Conservation (phyloP, 2,329 filamentous ascomycete species). For the Fusarium sp. region DNA sequence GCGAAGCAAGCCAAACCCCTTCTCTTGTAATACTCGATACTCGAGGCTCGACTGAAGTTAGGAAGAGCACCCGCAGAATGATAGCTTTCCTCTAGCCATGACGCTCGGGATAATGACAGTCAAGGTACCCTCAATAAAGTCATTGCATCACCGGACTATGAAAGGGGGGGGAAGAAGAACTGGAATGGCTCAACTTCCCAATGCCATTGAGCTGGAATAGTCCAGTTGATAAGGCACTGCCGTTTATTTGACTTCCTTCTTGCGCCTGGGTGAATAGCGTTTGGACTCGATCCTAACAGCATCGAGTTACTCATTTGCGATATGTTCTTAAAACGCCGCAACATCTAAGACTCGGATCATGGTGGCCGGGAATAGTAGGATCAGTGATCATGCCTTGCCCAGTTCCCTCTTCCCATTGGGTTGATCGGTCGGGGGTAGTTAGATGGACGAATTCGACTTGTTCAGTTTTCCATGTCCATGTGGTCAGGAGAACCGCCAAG, state of each 20-base stretch:
- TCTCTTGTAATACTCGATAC: neutral
- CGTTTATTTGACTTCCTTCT: neutral
- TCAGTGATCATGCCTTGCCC: neutral
- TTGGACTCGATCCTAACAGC: neutral
- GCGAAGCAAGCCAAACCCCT: neutral
- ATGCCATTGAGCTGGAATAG: neutral
- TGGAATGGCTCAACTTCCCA: accelerated
- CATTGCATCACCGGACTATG: too few relatives aligned
- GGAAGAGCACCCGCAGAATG: neutral
- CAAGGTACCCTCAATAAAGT: too few relatives aligned
- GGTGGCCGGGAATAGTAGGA: neutral
- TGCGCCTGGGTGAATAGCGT: neutral
- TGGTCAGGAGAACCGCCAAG: neutral
- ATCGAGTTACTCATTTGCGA: neutral
- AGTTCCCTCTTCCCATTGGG: neutral
- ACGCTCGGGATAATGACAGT: too few relatives aligned
- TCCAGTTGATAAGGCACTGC: neutral
- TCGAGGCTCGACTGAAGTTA: neutral
- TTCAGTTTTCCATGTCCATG: neutral
- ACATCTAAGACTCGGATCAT: neutral
- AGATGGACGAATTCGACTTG: neutral
- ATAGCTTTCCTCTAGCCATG: neutral
- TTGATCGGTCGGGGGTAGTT: neutral
- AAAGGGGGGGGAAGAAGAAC: neutral
- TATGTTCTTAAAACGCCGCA: neutral